Evolutionary conservation across 257 asterid species (phyloP).

Genomic region (Solanum pinnatisectum): DNA sequence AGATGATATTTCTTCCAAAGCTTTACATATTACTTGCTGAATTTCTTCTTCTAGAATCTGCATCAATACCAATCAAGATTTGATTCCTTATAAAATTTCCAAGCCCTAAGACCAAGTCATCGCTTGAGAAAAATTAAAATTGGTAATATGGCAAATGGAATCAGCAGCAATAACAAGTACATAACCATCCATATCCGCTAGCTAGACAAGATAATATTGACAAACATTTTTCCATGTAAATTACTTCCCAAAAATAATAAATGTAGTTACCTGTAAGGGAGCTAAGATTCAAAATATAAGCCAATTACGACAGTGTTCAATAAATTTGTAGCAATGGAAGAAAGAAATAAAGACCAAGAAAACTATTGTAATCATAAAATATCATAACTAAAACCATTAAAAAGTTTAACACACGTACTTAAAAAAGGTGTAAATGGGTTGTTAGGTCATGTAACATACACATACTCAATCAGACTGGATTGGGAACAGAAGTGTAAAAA

Average conservation of each 20-base stretch:
- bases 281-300: background rate
- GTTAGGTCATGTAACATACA: background rate
- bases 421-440: background rate
- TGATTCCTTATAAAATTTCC: background rate
- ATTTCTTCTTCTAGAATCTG: slow-evolving; percentile 56
- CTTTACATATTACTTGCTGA: slow-evolving; percentile 56
- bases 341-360: background rate
- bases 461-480: background rate
- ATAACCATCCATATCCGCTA: background rate
- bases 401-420: too few species aligned
- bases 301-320: background rate
- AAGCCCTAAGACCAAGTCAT: background rate
- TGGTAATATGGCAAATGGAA: background rate
- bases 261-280: background rate
- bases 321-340: background rate
- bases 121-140: background rate
- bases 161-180: background rate
- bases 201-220: background rate
- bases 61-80: background rate
- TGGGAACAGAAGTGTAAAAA: background rate
- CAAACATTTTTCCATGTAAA: background rate
- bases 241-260: background rate
- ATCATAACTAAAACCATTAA: background rate
- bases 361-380: background rate
- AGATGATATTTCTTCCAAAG: slow-evolving; percentile 71